phyloP scores from a whole-genome alignment of 2,329 filamentous ascomycete genomes.

The Apiospora marii region DNA sequence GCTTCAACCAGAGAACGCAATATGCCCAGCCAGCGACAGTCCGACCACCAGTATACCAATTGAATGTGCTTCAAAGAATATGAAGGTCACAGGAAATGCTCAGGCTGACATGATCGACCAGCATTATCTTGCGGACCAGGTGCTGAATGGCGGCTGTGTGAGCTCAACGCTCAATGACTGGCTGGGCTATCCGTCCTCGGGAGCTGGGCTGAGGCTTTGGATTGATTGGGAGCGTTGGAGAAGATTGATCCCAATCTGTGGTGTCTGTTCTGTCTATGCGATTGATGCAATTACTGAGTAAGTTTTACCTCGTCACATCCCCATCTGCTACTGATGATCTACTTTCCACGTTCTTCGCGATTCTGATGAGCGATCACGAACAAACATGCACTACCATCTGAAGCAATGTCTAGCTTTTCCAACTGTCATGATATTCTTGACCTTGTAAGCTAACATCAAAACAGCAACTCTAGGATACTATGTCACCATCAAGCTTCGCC shows the following conservation, averaged over 20 bases:
- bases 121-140: conserved; percentile 11
- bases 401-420: conserved; percentile 47
- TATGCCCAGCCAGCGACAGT: conserved; percentile 5
- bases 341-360: conserved; percentile 67
- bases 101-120: conserved; percentile 19
- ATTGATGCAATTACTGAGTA: conserved; percentile 25
- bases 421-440: conserved; percentile 15
- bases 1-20: background rate
- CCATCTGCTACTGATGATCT: conserved; percentile 60
- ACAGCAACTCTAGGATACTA: background rate
- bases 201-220: background rate
- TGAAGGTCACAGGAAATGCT: conserved; percentile 15
- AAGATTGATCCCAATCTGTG: background rate
- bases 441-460: background rate
- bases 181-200: background rate
- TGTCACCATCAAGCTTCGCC: background rate
- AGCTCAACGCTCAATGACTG: background rate
- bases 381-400: conserved; percentile 83
- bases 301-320: conserved; percentile 23
- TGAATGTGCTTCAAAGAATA: conserved; percentile 22
- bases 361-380: conserved; percentile 63
- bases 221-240: background rate
- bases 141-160: conserved; percentile 1
- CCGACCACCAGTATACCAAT: background rate
- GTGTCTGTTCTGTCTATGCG: no score